A percentile compares a stretch with the other conserved stretches of the same genome.
These are phyloP conservation scores for Medicago ruthenica DNA, from an alignment of 306 rosid genomes.

Conservation along the genomic window DNA sequence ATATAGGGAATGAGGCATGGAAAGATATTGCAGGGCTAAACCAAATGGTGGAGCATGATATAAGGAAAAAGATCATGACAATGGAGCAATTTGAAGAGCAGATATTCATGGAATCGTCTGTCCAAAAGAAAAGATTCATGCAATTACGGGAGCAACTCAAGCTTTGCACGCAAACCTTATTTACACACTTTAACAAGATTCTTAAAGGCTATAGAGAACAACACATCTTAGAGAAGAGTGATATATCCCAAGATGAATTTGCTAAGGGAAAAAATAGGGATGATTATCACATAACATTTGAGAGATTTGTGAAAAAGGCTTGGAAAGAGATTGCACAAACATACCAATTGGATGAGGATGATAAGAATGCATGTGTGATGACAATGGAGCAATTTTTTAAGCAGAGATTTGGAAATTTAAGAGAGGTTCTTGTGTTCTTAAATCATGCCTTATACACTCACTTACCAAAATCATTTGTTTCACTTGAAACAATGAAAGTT, in stretches of 20 bases:
- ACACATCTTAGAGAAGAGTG: background rate
- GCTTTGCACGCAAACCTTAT: conserved; percentile 20
- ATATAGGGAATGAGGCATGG: conserved; percentile 9
- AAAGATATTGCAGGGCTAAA: background rate
- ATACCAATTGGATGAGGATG: background rate
- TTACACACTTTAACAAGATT: conserved; percentile 37
- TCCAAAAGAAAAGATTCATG: background rate
- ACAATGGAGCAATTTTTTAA: conserved; percentile 41
- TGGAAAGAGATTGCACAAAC: background rate
- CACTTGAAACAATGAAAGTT: conserved; percentile 18
- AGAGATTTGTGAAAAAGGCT: conserved; percentile 44
- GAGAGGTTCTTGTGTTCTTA: conserved; percentile 3
- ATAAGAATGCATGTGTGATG: background rate
- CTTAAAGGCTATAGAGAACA: background rate
- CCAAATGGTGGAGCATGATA: background rate
- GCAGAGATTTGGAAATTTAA: conserved; percentile 19
- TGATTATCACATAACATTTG: conserved; percentile 27
- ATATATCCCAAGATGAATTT: background rate
- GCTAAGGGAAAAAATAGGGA: background rate
- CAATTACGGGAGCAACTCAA: conserved; percentile 20
- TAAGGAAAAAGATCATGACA: background rate
- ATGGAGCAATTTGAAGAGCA: conserved; percentile 37
- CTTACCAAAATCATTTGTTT: conserved; percentile 54
- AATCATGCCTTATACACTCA: conserved; percentile 47
- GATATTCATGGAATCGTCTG: background rate